A percentile compares a stretch with the other conserved stretches of the same genome.
Evolutionary conservation across 2,329 filamentous ascomycete genomes (phyloP).

Genomic region (Venturiaceae sp.): DNA sequence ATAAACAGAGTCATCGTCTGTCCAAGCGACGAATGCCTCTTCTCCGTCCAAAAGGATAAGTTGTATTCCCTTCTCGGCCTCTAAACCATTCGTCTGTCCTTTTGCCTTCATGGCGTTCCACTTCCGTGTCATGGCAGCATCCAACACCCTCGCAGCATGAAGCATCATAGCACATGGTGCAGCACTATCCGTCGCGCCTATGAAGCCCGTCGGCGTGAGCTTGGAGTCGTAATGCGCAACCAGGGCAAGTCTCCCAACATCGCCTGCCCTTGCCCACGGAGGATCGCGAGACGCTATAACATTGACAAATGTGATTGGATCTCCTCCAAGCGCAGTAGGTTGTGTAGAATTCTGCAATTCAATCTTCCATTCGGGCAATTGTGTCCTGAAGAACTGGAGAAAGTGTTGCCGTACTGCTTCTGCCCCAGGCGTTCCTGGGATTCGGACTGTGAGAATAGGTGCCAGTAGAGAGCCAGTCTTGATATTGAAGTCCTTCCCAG

Average conservation of each 20-base stretch:
- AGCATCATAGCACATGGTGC: conserved; percentile 91
- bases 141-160: conserved; percentile 73
- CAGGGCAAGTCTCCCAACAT: conserved; percentile 72
- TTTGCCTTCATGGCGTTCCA: conserved; percentile 64
- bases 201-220: conserved; percentile 69
- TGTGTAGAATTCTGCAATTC: conserved; percentile 85
- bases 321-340: conserved; percentile 61
- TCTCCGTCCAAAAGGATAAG: conserved; percentile 88
- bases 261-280: conserved; percentile 64
- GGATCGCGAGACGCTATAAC: conserved; percentile 82
- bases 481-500: conserved; percentile 68
- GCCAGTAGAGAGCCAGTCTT: conserved; percentile 65
- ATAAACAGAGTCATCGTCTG: conserved; percentile 73
- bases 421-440: conserved; percentile 76
- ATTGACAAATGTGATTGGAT: conserved; percentile 74
- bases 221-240: conserved; percentile 94
- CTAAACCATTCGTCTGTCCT: conserved; percentile 46
- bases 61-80: conserved; percentile 75
- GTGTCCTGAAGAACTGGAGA: conserved; percentile 64
- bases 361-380: conserved; percentile 70
- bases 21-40: conserved; percentile 81
- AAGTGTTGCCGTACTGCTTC: conserved; percentile 69
- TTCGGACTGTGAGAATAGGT: conserved; percentile 78
- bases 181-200: conserved; percentile 88
- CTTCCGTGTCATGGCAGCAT: conserved; percentile 68